These are phyloP conservation scores for Dactylellina sp. DNA, from an alignment of 2,329 filamentous ascomycete genomes.

Conservation along the genomic window DNA sequence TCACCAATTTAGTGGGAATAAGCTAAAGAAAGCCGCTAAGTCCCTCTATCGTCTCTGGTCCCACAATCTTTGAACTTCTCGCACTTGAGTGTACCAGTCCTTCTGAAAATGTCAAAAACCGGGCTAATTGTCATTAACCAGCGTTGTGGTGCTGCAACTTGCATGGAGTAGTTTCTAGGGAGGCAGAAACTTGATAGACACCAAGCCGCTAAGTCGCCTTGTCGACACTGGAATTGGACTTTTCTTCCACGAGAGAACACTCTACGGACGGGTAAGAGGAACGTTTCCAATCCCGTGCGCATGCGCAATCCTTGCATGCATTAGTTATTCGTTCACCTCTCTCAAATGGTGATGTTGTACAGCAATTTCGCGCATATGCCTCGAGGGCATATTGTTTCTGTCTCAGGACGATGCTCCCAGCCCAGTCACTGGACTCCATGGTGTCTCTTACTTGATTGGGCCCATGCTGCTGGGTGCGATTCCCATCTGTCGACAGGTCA, in stretches of 20 bases:
- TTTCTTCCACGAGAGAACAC: neutral
- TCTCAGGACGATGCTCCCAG: no score
- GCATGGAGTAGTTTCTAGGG: no score
- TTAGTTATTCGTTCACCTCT: neutral
- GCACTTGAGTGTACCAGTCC: neutral
- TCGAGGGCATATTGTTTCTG: no score
- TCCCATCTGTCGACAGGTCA: no score
- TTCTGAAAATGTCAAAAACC: no score
- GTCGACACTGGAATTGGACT: neutral
- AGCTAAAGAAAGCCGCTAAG: neutral
- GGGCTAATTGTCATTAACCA: neutral
- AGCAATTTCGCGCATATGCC: no score
- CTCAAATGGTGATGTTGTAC: neutral
- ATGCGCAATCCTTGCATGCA: neutral
- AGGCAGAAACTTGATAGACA: no score
- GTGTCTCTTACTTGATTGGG: no score
- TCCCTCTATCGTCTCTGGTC: neutral
- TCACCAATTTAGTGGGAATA: neutral
- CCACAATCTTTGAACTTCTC: constrained; percentile 5
- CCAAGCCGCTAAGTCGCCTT: neutral
- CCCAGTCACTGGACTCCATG: no score
- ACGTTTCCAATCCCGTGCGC: neutral
- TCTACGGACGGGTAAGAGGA: neutral
- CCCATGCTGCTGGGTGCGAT: no score
- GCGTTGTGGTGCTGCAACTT: neutral